Evolutionary conservation across 768 basidiomycete species (phyloP).

Genomic region (Russula sp.): DNA sequence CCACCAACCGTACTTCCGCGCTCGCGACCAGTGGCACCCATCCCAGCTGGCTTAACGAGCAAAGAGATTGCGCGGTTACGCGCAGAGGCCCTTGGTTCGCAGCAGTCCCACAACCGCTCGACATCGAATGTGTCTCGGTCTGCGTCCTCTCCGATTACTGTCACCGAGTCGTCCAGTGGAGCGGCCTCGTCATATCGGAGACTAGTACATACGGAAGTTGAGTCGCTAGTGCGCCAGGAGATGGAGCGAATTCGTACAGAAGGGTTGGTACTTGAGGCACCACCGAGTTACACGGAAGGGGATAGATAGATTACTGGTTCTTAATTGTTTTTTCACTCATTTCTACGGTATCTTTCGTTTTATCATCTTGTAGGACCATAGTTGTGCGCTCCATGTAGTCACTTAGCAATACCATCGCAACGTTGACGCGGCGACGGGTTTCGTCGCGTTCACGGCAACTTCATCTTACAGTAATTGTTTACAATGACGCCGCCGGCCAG

Average conservation of each 20-base stretch:
- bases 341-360: background rate
- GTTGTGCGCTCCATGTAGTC: too few species aligned
- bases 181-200: background rate
- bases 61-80: slow-evolving; percentile 23
- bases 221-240: slow-evolving; percentile 33
- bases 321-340: background rate
- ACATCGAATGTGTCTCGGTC: background rate
- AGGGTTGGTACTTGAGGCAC: slow-evolving; percentile 7
- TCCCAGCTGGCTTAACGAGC: slow-evolving; percentile 8
- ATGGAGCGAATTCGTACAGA: slow-evolving; percentile 33
- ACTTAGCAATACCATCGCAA: background rate
- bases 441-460: background rate
- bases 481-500: too few species aligned
- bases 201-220: slow-evolving; percentile 34
- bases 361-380: background rate
- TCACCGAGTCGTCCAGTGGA: background rate
- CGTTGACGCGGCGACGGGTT: background rate
- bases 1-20: background rate
- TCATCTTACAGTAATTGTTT: background rate
- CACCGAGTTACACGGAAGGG: background rate
- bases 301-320: background rate
- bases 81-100: background rate
- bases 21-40: background rate
- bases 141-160: background rate
- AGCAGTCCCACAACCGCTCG: background rate